Base-by-base conservation (phyloP, 371 early-diverging fungal species). In the Mucor circinelloides region DNA sequence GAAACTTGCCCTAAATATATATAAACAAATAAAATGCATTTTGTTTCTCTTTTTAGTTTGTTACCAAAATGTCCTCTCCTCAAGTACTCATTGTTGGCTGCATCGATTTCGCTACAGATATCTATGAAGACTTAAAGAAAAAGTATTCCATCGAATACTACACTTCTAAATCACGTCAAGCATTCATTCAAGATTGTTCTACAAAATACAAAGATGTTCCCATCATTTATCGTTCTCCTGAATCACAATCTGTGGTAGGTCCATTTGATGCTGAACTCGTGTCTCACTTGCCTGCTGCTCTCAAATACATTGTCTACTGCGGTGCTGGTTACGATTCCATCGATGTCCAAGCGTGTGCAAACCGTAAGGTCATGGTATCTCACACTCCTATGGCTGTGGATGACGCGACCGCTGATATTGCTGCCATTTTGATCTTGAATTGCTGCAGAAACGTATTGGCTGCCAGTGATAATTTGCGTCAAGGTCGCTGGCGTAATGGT, bases 391-490 rank as follows among this genome's bases (percentile, higher is more conserved):
- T 59, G 2, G 81, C 79, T 42, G 83, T 83, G 0, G 79, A 83
- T 59, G 71, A 71, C 19, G 85, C 85, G 25, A 86, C 88, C 0
- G 88, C 87, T 1, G 87, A 86, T 63, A 77, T 82, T 44, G 83
- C 85, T 1, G 77, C 75, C n/a, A 67, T 82, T 32, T 68, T 88
- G 67, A 77, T 88, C 42, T 64, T 88, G 36, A 75, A 63, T 13
- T 76, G 79, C 7, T 81, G 82, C 32, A 79, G 88, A 32, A 83
- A 85, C 61, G 70, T 78, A 0, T 69, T 79, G 31, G 79, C 81
- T 46, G 66, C 76, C 46, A 77, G 77, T 52, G 71, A 81, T 8
- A 79, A 76, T 38, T 54, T 88, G 60, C 82, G 85, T 28, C 58
- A 76, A 67, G 87, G 86, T 9, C 64, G 72, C 6, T 88, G 82